Percentiles rank a stretch among this genome's conserved stretches.
These are phyloP conservation scores for Neoboletus magnificus DNA, from an alignment of 768 basidiomycete species.

Conservation along the genomic window DNA sequence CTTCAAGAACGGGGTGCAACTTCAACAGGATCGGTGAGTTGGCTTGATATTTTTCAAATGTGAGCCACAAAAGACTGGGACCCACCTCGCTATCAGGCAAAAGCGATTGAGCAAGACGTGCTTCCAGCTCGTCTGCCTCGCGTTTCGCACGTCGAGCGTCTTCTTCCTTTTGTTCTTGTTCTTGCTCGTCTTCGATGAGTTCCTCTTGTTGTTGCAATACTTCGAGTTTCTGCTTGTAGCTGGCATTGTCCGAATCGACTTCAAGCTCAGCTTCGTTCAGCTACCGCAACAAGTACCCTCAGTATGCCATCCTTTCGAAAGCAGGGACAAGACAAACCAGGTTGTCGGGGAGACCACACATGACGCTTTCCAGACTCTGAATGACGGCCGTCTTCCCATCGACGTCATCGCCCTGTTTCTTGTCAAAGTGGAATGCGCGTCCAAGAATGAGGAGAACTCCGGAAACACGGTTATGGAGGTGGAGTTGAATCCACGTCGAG, in stretches of 20 bases:
- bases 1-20: constrained; percentile 59
- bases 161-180: constrained; percentile 95
- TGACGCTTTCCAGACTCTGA: constrained; percentile 79
- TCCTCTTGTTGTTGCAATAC: constrained; percentile 98
- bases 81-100: constrained; percentile 88
- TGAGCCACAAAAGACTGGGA: background rate
- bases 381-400: constrained; percentile 83
- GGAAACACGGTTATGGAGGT: constrained; percentile 86
- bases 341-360: constrained; percentile 92
- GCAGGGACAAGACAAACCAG: constrained; percentile 53
- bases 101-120: constrained; percentile 74
- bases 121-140: constrained; percentile 77
- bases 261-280: constrained; percentile 96
- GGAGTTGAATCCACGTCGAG: constrained; percentile 87
- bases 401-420: constrained; percentile 65
- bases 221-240: constrained; percentile 97
- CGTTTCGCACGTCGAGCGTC: constrained; percentile 83
- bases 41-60: background rate
- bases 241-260: constrained; percentile 89
- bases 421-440: constrained; percentile 91
- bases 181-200: constrained; percentile 98
- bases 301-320: background rate
- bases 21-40: constrained; percentile 23
- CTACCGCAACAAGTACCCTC: constrained; percentile 37
- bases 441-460: constrained; percentile 94